These are phyloP conservation scores for Aspergillus indologenus DNA, from an alignment of 495 filamentous ascomycete genomes.

Conservation along the genomic window DNA sequence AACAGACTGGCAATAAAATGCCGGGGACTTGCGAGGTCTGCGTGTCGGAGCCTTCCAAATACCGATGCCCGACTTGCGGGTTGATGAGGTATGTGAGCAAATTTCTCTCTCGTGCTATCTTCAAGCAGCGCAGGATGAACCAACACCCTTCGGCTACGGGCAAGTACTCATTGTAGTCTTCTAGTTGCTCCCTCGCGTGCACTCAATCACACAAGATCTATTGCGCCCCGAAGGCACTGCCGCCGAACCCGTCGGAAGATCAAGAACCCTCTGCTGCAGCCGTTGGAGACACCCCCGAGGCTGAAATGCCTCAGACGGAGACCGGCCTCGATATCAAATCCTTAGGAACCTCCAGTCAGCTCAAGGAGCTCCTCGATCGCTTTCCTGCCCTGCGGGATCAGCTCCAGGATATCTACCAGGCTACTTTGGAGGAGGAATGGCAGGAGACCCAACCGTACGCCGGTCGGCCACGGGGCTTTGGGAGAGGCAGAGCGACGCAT, in stretches of 20 bases:
- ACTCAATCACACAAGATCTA: constrained; percentile 61
- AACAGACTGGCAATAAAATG: constrained; percentile 21
- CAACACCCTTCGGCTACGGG: neutral
- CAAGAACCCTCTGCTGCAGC: constrained; percentile 15
- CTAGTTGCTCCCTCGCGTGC: constrained; percentile 68
- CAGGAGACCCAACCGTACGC: constrained; percentile 27
- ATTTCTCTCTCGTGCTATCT: neutral
- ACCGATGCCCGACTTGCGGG: constrained; percentile 64
- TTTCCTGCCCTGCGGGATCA: constrained; percentile 51
- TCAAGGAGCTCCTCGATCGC: constrained; percentile 48
- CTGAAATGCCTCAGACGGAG: constrained; percentile 14
- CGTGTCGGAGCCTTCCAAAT: constrained; percentile 53
- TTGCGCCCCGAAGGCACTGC: constrained; percentile 37
- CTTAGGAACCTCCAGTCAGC: constrained; percentile 37
- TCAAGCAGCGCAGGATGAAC: neutral
- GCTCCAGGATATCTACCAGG: constrained; percentile 50
- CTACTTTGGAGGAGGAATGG: constrained; percentile 49
- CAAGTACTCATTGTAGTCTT: constrained; percentile 6
- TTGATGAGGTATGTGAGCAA: constrained; percentile 54
- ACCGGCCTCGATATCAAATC: constrained; percentile 15
- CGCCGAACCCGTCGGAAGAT: constrained; percentile 25
- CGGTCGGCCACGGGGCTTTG: constrained; percentile 27
- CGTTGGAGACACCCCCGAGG: constrained; percentile 9
- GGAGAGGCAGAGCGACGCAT: constrained; percentile 46
- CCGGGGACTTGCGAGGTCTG: constrained; percentile 56